These are phyloP conservation scores for Pisolithus marmoratus DNA, from an alignment of 768 basidiomycete genomes.

Conservation along the genomic window DNA sequence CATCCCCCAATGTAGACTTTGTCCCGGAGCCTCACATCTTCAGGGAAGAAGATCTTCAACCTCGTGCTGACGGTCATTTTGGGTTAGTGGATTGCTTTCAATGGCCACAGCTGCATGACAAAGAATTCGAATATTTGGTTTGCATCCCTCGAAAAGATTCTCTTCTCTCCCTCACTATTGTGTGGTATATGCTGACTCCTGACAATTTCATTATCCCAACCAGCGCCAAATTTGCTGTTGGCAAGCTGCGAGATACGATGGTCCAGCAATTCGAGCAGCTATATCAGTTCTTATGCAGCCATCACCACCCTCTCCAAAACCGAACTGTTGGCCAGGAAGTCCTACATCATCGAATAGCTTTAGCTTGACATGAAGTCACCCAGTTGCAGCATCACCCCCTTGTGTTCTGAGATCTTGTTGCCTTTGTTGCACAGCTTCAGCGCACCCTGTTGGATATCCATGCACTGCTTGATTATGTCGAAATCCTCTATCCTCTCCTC, in stretches of 20 bases:
- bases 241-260: too few relatives aligned
- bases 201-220: too few relatives aligned
- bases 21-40: constrained; percentile 2
- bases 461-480: constrained; percentile 4
- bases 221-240: too few relatives aligned
- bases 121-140: not conserved
- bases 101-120: not conserved
- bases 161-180: not conserved
- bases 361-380: not conserved
- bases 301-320: too few relatives aligned
- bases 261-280: too few relatives aligned
- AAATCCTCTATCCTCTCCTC: constrained; percentile 1
- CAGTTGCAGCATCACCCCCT: not conserved
- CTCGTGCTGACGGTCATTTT: not conserved
- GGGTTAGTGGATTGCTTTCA: constrained; percentile 1
- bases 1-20: constrained; percentile 3
- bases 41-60: not conserved
- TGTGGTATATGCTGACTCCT: too few relatives aligned
- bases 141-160: constrained; percentile 2
- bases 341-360: too few relatives aligned
- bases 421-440: constrained; percentile 4
- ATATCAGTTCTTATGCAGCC: too few relatives aligned
- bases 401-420: not conserved
- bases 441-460: constrained; percentile 2
- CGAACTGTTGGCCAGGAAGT: too few relatives aligned